phyloP scores from a whole-genome alignment of 208 protist species.

The Trypanosoma mega region DNA sequence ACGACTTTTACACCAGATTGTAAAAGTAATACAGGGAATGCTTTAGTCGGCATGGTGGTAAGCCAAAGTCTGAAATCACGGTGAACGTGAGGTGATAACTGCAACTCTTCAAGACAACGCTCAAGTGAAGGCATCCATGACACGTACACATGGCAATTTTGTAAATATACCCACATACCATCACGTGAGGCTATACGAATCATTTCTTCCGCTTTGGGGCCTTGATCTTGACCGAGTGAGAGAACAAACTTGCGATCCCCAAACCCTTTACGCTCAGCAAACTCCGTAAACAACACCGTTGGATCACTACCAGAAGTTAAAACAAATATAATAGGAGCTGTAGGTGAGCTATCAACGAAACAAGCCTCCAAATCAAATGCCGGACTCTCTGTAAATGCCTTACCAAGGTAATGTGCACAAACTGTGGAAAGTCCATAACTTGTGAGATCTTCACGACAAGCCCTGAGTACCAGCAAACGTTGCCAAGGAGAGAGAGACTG shows the following conservation, averaged over 20 bases:
- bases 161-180: conserved; percentile 94
- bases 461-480: conserved; percentile 87
- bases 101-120: conserved; percentile 84
- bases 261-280: conserved; percentile 91
- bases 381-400: conserved; percentile 88
- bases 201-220: conserved; percentile 89
- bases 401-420: conserved; percentile 79
- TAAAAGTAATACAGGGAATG: conserved; percentile 94
- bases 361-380: conserved; percentile 90
- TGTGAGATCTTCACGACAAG: conserved; percentile 89
- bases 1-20: conserved; percentile 96
- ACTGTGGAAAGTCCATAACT: conserved; percentile 83
- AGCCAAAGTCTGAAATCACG: conserved; percentile 96
- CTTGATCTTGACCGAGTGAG: conserved; percentile 96
- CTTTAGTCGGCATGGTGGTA: conserved; percentile 92
- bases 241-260: conserved; percentile 88
- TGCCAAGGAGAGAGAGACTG: conserved; percentile 71
- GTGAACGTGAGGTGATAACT: conserved; percentile 63
- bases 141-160: conserved; percentile 95
- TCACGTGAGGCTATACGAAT: conserved; percentile 70
- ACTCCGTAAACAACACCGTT: conserved; percentile 91
- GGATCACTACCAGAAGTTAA: conserved; percentile 94
- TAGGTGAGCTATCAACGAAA: conserved; percentile 88
- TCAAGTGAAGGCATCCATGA: conserved; percentile 95
- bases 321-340: conserved; percentile 94